These are phyloP conservation scores for Rhodotorula taiwanensis DNA, from an alignment of 768 basidiomycete species.

Conservation along the genomic window DNA sequence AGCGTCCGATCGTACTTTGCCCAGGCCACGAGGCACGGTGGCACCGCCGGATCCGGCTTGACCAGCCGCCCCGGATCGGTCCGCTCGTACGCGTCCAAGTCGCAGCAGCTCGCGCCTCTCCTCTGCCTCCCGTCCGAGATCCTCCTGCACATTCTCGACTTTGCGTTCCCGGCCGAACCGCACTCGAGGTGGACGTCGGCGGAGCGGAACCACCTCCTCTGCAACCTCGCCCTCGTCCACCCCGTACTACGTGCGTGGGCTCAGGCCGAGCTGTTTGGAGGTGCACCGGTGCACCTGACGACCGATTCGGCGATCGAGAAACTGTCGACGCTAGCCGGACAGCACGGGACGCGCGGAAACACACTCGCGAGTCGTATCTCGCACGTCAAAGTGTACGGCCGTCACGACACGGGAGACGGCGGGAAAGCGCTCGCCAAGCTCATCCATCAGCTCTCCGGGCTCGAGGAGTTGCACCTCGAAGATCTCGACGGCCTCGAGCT, in stretches of 20 bases:
- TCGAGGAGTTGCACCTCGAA: slow-evolving; percentile 14
- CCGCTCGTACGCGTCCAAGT: background rate
- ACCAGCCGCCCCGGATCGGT: background rate
- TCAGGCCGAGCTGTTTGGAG: slow-evolving; percentile 13
- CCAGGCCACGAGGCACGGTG: background rate
- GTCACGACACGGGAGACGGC: slow-evolving; percentile 1
- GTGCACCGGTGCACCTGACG: slow-evolving; percentile 2
- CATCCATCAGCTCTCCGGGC: slow-evolving; percentile 7
- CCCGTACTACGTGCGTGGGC: slow-evolving; percentile 11
- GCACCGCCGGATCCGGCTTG: background rate
- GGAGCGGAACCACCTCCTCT: slow-evolving; percentile 3
- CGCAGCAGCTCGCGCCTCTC: slow-evolving; percentile 6
- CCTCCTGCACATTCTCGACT: slow-evolving; percentile 24
- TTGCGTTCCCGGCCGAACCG: slow-evolving; percentile 5
- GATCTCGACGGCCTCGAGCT: slow-evolving; percentile 26
- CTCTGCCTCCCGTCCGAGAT: slow-evolving; percentile 23
- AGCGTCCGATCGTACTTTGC: background rate
- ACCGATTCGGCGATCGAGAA: slow-evolving; percentile 2
- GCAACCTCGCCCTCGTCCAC: slow-evolving; percentile 20
- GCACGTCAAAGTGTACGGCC: slow-evolving; percentile 1
- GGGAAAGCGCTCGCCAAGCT: slow-evolving; percentile 10
- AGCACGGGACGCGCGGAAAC: background rate
- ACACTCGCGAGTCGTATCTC: slow-evolving; percentile 1
- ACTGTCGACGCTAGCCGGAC: background rate
- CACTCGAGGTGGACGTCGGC: background rate